Evolutionary conservation across 2,329 filamentous ascomycete species (phyloP), one percentile per base, ranked within the genome.

Genomic region (Colletotrichum zoysiae): DNA sequence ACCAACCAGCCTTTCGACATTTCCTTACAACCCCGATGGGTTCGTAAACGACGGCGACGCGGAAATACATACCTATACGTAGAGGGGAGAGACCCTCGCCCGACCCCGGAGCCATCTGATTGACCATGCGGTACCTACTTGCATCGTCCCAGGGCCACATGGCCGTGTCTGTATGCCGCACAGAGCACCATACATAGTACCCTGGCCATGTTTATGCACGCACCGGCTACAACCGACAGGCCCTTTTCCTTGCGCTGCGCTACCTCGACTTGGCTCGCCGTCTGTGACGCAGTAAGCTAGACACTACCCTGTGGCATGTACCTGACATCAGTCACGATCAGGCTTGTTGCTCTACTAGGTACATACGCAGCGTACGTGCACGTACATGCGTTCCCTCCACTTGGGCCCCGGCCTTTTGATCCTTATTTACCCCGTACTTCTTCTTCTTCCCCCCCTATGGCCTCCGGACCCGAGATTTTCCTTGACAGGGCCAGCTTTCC

Each of bases 141-240:
- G 40, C 57, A 57, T 56, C 57, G 57, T 50, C 20, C 64, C 67
- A 18, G 33, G 62, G 63, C 35, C 63, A 26, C 26, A 69, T 33
- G 18, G 53, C 11, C 5, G n/a, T 38, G 55, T 33, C 55, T 57
- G 55, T 26, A 51, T 56, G 33, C 58, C 18, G 44, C 44, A 46
- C 20, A 5, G 44, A n/a, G 44, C 18, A 46, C 8, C 6, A 4
- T 44, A 44, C 42, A 20, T 8, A 20, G 50, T 35, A 44, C 30
- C 8, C 30, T 33, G 53, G 40, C 48, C 48, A 50, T 59, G 38
- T 16, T 40, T 46, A 65, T 46, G 30, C 38, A 64, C 51, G 51
- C 16, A 33, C 59, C 65, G 69, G 69, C 69, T 63, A 64, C 51
- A 59, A 56, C 65, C 69, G 69, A 71, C 69, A 46, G 23, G 58